Evolutionary conservation across 192 early-diverging fungal genomes (phyloP).

Genomic region (Gamsiella multidivaricata): DNA sequence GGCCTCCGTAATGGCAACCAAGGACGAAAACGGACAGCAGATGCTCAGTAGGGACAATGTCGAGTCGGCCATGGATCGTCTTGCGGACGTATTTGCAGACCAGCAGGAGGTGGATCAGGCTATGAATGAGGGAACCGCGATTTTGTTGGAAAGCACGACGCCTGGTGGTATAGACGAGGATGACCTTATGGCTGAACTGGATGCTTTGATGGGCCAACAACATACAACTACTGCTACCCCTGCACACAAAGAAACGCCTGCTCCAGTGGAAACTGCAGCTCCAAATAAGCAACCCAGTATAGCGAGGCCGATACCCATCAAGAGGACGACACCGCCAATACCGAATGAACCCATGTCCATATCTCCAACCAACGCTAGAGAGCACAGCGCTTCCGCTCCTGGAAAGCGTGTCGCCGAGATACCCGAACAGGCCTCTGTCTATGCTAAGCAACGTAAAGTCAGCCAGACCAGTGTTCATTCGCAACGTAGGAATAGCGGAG

Average conservation of each 20-base stretch:
- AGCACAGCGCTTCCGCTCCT: neutral
- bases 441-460: constrained; percentile 43
- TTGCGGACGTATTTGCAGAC: constrained; percentile 69
- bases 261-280: neutral
- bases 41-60: constrained; percentile 62
- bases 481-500: constrained; percentile 2
- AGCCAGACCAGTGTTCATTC: constrained; percentile 26
- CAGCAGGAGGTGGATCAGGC: constrained; percentile 72
- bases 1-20: constrained; percentile 55
- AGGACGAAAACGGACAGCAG: constrained; percentile 24
- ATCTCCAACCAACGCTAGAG: neutral
- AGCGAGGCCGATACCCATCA: constrained; percentile 3
- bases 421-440: constrained; percentile 19
- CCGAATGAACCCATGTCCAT: constrained; percentile 1
- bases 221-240: neutral
- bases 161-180: constrained; percentile 38
- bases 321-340: constrained; percentile 15
- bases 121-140: constrained; percentile 52
- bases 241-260: neutral
- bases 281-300: constrained; percentile 7
- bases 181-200: constrained; percentile 41
- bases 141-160: constrained; percentile 14
- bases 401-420: constrained; percentile 46
- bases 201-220: constrained; percentile 24
- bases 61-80: constrained; percentile 68